phyloP scores from a whole-genome alignment of 2,329 filamentous ascomycete species.

The Fusarium sp. region DNA sequence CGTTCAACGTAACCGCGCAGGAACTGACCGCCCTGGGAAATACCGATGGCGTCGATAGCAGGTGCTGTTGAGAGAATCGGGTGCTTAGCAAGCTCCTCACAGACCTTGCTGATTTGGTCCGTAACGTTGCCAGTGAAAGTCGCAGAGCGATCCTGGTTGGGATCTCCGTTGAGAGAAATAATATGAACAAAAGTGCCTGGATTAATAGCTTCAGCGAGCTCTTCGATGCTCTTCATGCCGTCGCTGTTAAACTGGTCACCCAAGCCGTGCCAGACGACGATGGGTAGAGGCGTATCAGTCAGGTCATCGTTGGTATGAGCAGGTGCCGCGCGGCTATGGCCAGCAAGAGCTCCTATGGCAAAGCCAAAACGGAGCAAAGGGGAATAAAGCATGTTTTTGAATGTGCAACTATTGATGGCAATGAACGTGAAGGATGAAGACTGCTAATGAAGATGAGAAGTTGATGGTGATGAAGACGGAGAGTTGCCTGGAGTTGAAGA shows the following conservation, averaged over 20 bases:
- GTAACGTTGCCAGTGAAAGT: conserved; percentile 94
- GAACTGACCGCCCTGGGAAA: conserved; percentile 96
- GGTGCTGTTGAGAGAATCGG: conserved; percentile 84
- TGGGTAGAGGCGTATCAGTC: conserved; percentile 78
- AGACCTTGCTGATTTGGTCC: conserved; percentile 79
- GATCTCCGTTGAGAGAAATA: conserved; percentile 75
- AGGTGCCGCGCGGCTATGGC: conserved; percentile 36
- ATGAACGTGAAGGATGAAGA: conserved; percentile 6
- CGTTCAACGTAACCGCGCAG: conserved; percentile 90
- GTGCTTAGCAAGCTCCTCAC: conserved; percentile 78
- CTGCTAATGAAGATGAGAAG: conserved; percentile 8
- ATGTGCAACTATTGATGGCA: conserved; percentile 1
- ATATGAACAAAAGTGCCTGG: conserved; percentile 88
- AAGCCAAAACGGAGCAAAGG: conserved; percentile 45
- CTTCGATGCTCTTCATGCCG: conserved; percentile 76
- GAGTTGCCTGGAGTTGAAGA: conserved; percentile 30
- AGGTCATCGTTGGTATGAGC: conserved; percentile 49
- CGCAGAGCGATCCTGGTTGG: conserved; percentile 77
- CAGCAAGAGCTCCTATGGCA: conserved; percentile 48
- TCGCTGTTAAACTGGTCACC: conserved; percentile 81
- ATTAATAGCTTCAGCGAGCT: conserved; percentile 77
- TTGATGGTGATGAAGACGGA: conserved; percentile 23
- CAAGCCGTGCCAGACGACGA: conserved; percentile 93
- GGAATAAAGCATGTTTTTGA: conserved; percentile 27
- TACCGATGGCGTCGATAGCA: conserved; percentile 89